Conservation (phyloP, 2,329 filamentous ascomycete species). For the Pestalotiopsis sp. region DNA sequence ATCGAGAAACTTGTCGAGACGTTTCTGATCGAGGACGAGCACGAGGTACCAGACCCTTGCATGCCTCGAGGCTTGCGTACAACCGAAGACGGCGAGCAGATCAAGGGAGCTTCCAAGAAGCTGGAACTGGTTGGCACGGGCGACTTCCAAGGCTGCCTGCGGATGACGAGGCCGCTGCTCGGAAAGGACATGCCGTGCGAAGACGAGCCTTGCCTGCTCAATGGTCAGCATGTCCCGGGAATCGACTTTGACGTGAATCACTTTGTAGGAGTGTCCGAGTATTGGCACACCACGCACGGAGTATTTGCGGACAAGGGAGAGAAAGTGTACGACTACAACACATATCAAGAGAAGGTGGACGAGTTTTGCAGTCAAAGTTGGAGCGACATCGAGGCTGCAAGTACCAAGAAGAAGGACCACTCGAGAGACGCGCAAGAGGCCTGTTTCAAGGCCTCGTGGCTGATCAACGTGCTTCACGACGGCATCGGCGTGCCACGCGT, state of each 20-base stretch:
- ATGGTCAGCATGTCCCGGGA: conserved; percentile 88
- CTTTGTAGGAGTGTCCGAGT: conserved; percentile 96
- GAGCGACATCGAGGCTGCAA: conserved; percentile 73
- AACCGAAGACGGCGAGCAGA: conserved; percentile 67
- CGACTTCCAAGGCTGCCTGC: conserved; percentile 82
- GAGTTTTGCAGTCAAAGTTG: conserved; percentile 87
- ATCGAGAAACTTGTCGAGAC: conserved; percentile 75
- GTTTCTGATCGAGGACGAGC: conserved; percentile 57
- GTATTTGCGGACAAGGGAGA: conserved; percentile 82
- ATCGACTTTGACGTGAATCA: conserved; percentile 98
- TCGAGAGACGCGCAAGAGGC: conserved; percentile 81
- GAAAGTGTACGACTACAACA: conserved; percentile 85
- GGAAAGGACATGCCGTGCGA: conserved; percentile 86
- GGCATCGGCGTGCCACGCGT: conserved; percentile 91
- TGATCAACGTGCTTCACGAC: conserved; percentile 95
- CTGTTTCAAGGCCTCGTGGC: conserved; percentile 97
- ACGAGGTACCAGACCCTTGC: conserved; percentile 87
- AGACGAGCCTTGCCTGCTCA: conserved; percentile 83
- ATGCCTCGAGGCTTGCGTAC: conserved; percentile 78
- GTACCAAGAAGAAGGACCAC: conserved; percentile 73
- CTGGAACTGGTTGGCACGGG: conserved; percentile 79
- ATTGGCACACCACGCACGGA: conserved; percentile 98
- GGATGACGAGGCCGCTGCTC: conserved; percentile 80
- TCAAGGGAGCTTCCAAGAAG: conserved; percentile 44
- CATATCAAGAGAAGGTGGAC: conserved; percentile 83